Evolutionary conservation across 192 early-diverging fungal species (phyloP), one percentile per base, ranked within the genome.

Genomic region (Mortierella alpina): DNA sequence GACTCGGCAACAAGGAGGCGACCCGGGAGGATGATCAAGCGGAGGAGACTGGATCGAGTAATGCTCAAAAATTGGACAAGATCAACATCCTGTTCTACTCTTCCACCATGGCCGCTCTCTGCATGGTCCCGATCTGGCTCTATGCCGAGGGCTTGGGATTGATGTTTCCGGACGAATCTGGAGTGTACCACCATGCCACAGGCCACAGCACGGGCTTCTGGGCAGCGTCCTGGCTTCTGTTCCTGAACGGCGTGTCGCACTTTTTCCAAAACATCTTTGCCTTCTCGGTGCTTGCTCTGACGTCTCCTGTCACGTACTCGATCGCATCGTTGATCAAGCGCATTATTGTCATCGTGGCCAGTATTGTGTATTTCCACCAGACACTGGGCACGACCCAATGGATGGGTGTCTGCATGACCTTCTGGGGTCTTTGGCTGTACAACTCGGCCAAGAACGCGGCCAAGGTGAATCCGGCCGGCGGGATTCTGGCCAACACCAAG

Each of bases 51-150:
- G 70, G 66, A 64, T 67, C 69, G 1, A 68, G 45, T 14, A 86
- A 90, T 22, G 65, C 80, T n/a, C 84, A 88, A 66, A 93, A 92
- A 63, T 82, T 97, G 9, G 96, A 97, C 87, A 96, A 97, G 84
- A 81, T 94, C 71, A 97, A 95, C 72, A 83, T 96, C 17, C 79
- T 95, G 15, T 96, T 96, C 76, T 95, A 96, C 78, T 94, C 92
- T 1, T 86, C 91, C n/a, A 83, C 84, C 15, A 83, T 92, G 50
- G 90, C 93, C 2, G 93, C 94, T 42, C 60, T 92, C 12, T 77
- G 96, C 40, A 94, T 95, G 94, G 81, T 87, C 18, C 95, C 95
- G 6, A 63, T 96, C 10, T 95, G 94, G 94, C 59, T 92, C 15
- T 93, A 88, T 72, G 88, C 90, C 13, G 95, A 96, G 51, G 92